Conservation (phyloP, 768 basidiomycete species). For the Leccinum aurantiacum region DNA sequence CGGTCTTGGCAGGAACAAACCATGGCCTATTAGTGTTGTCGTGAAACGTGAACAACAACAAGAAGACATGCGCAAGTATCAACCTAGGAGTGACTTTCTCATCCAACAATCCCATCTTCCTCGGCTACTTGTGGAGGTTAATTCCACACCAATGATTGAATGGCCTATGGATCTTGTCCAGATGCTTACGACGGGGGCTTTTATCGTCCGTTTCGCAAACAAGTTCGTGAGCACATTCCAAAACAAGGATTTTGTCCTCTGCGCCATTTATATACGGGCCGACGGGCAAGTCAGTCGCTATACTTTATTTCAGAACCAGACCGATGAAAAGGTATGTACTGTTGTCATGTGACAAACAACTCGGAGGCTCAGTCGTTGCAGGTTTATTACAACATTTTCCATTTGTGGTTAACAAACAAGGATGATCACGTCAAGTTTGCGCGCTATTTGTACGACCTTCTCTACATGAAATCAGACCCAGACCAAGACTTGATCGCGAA, state of each 20-base stretch:
- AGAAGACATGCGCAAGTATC: background rate
- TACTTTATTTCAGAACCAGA: background rate
- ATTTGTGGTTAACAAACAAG: background rate
- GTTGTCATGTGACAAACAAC: background rate
- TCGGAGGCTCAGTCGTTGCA: background rate
- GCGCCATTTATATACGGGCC: background rate
- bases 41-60: background rate
- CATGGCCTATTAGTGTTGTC: background rate
- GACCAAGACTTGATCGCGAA: background rate
- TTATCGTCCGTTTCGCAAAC: constrained; percentile 13
- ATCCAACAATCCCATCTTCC: background rate
- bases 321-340: background rate
- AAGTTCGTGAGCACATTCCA: background rate
- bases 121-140: background rate
- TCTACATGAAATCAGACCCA: background rate
- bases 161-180: background rate
- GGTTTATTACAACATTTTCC: background rate
- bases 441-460: background rate
- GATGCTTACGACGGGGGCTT: background rate
- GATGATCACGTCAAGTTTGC: background rate
- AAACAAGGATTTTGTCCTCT: background rate
- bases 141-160: background rate
- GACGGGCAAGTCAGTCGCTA: background rate
- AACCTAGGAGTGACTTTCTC: background rate
- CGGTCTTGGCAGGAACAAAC: background rate